A percentile compares a stretch with the other conserved stretches of the same genome.
phyloP scores from a whole-genome alignment of 345 rosid species.

The Bruguiera sexangula region DNA sequence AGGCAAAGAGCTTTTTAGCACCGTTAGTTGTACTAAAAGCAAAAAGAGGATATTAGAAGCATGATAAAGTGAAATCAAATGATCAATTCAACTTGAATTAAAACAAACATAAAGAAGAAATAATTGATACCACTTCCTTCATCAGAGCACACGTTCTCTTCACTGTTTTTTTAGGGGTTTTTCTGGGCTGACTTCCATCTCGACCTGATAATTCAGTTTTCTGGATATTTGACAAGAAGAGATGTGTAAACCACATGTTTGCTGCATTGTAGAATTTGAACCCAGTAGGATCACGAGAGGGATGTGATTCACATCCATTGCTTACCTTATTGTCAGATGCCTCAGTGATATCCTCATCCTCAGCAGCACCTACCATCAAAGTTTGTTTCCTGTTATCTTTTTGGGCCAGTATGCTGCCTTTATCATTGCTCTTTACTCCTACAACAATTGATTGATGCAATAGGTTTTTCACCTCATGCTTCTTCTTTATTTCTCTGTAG shows the following conservation, averaged over 20 bases:
- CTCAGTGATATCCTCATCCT: constrained; percentile 22
- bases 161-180: constrained; percentile 34
- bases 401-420: constrained; percentile 23
- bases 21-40: constrained; percentile 1
- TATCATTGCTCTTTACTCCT: constrained; percentile 15
- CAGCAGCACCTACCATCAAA: constrained; percentile 18
- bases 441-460: constrained; percentile 18
- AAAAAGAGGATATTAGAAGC: no score
- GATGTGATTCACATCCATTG: constrained; percentile 11
- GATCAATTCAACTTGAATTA: not conserved
- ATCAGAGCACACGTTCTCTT: constrained; percentile 37
- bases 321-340: constrained; percentile 43
- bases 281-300: constrained; percentile 8
- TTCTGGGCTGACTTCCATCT: constrained; percentile 27
- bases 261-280: constrained; percentile 8
- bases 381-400: constrained; percentile 18
- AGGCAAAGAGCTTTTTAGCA: not conserved
- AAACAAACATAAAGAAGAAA: not conserved
- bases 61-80: no score
- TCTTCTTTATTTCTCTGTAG: constrained; percentile 21
- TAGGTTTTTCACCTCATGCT: constrained; percentile 20
- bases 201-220: constrained; percentile 23
- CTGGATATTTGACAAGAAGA: constrained; percentile 30
- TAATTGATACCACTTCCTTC: constrained; percentile 41
- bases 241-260: constrained; percentile 8